Conservation (phyloP, 2,329 filamentous ascomycete genomes). For the Fusarium subglutinans region DNA sequence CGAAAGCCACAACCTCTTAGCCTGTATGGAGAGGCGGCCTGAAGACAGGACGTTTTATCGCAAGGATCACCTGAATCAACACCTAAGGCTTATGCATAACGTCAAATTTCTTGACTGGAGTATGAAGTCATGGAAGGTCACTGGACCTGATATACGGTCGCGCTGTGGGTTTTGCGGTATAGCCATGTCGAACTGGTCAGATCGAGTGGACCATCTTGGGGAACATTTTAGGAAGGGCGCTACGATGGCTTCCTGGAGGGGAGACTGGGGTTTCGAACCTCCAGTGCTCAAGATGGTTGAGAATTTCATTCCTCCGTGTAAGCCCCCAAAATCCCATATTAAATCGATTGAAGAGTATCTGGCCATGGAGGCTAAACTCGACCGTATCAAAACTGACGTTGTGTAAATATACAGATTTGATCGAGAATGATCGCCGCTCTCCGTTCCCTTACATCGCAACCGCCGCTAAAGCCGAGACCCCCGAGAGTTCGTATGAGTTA, state of each 20-base stretch:
- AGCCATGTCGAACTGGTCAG: neutral
- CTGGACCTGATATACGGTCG: neutral
- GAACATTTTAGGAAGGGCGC: neutral
- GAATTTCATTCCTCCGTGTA: neutral
- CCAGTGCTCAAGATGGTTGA: neutral
- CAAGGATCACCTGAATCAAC: neutral
- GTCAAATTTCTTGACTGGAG: neutral
- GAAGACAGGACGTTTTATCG: neutral
- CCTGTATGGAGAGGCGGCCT: neutral
- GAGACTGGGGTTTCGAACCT: neutral
- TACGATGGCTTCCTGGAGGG: neutral
- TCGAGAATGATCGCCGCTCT: neutral
- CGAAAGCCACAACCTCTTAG: accelerated
- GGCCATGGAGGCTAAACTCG: neutral
- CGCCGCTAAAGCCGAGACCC: neutral
- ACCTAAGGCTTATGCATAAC: neutral
- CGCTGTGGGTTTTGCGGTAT: neutral
- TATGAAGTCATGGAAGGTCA: neutral
- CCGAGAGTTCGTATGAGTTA: neutral
- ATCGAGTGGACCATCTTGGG: neutral
- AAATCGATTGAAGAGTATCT: neutral
- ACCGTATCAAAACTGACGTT: accelerated
- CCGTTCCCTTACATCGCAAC: neutral
- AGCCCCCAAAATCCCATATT: accelerated
- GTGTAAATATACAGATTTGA: neutral